A percentile compares a stretch with the other conserved stretches of the same genome.
Conservation (phyloP, 495 filamentous ascomycete species). For the Monascus purpureus region DNA sequence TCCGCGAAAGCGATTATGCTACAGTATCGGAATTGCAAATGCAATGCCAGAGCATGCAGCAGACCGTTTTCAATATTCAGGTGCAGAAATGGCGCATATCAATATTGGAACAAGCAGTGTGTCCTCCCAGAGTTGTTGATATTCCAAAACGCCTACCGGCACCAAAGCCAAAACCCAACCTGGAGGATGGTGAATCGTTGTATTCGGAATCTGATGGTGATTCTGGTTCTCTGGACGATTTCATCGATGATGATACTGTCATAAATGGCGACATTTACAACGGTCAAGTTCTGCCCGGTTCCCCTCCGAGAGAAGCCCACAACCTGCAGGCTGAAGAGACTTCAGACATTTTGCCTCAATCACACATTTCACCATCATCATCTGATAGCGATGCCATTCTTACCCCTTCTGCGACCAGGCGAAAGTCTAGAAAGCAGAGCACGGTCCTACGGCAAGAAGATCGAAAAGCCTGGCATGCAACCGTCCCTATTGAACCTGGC, state of each 20-base stretch:
- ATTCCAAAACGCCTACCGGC: conserved; percentile 12
- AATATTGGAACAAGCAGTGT: conserved; percentile 31
- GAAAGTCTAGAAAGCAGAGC: background rate
- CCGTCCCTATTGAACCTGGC: too few species aligned
- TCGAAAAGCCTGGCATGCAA: too few species aligned
- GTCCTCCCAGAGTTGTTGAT: conserved; percentile 32
- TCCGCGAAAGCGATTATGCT: conserved; percentile 36
- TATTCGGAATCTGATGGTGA: conserved; percentile 17
- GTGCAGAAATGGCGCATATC: conserved; percentile 38
- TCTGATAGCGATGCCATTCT: conserved; percentile 17
- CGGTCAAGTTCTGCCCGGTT: too few species aligned
- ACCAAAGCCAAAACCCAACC: conserved; percentile 6
- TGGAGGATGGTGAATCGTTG: conserved; percentile 30
- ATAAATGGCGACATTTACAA: too few species aligned
- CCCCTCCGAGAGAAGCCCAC: too few species aligned
- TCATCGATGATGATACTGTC: conserved; percentile 21
- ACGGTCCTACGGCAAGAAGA: conserved; percentile 5
- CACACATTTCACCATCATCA: too few species aligned
- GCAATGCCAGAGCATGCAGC: conserved; percentile 44
- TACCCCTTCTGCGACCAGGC: conserved; percentile 6
- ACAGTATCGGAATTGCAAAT: conserved; percentile 28
- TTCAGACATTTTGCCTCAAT: too few species aligned
- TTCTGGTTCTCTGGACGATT: conserved; percentile 29
- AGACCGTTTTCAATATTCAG: conserved; percentile 44
- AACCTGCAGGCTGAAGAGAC: too few species aligned